Evolutionary conservation across 2,329 filamentous ascomycete genomes (phyloP).

Genomic region (Calonectria pseudoreteaudii): DNA sequence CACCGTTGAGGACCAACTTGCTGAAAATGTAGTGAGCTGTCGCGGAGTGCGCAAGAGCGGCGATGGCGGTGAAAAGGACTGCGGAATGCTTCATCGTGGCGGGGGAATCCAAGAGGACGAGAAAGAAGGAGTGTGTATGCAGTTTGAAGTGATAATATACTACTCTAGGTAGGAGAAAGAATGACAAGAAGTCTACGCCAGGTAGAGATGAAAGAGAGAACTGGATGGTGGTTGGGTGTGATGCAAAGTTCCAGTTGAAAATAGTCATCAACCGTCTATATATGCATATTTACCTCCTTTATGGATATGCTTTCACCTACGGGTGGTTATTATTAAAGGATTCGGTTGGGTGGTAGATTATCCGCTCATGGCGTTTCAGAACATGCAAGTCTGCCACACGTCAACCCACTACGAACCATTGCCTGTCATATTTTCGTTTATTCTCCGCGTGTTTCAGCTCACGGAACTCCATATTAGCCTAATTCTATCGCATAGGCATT

Average conservation of each 20-base stretch:
- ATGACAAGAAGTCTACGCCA: not conserved
- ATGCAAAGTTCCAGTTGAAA: not conserved
- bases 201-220: not conserved
- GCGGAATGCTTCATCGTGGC: conserved; percentile 23
- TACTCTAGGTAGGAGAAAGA: not conserved
- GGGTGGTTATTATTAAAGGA: not conserved
- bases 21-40: conserved; percentile 46
- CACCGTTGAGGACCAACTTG: conserved; percentile 36
- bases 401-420: not conserved
- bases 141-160: not conserved
- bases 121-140: not conserved
- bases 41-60: conserved; percentile 32
- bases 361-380: not conserved
- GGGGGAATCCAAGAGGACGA: not conserved
- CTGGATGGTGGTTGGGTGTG: not conserved
- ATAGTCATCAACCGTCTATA: not conserved
- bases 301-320: not conserved
- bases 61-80: not conserved
- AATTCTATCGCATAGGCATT: not conserved
- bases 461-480: not conserved
- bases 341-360: not conserved
- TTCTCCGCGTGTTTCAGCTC: not conserved
- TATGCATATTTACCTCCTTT: not conserved
- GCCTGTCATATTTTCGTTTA: not conserved
- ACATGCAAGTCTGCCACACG: not conserved